Evolutionary conservation across 306 rosid genomes (phyloP).

Genomic region (Phaseolus lunatus): DNA sequence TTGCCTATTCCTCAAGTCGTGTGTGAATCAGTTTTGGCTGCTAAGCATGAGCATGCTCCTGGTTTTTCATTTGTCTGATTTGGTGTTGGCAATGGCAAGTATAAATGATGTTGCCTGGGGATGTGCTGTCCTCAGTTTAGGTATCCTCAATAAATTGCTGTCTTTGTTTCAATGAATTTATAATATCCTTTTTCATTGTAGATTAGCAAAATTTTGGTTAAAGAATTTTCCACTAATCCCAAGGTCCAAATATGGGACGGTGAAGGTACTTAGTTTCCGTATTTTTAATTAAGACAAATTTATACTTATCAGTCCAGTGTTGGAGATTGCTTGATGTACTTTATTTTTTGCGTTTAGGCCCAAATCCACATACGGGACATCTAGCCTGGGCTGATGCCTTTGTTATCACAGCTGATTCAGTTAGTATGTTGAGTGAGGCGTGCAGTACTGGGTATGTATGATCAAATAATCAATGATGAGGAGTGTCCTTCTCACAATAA

Average conservation of each 20-base stretch:
- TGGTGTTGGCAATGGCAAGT: background rate
- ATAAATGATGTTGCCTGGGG: conserved; percentile 20
- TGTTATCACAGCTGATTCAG: conserved; percentile 91
- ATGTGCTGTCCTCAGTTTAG: conserved; percentile 18
- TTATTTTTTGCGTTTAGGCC: conserved; percentile 52
- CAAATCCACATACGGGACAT: conserved; percentile 88
- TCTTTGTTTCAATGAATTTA: conserved; percentile 17
- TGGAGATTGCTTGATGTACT: background rate
- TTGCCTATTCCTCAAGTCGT: conserved; percentile 29
- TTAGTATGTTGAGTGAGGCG: conserved; percentile 96
- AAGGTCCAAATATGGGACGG: conserved; percentile 92
- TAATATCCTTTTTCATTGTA: conserved; percentile 43
- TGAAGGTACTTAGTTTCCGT: conserved; percentile 65
- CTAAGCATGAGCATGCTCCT: conserved; percentile 32
- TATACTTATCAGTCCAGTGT: background rate
- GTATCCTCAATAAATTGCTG: conserved; percentile 13
- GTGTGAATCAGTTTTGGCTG: conserved; percentile 31
- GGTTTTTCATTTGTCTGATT: conserved; percentile 30
- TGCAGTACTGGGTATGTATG: conserved; percentile 88
- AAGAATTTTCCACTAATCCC: conserved; percentile 68
- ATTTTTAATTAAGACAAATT: conserved; percentile 29
- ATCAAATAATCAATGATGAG: conserved; percentile 41
- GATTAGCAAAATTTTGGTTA: conserved; percentile 68
- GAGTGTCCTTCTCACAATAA: conserved; percentile 16
- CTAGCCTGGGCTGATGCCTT: conserved; percentile 91